phyloP scores from a whole-genome alignment of 2,329 filamentous ascomycete species.

The Phialophora expanda region DNA sequence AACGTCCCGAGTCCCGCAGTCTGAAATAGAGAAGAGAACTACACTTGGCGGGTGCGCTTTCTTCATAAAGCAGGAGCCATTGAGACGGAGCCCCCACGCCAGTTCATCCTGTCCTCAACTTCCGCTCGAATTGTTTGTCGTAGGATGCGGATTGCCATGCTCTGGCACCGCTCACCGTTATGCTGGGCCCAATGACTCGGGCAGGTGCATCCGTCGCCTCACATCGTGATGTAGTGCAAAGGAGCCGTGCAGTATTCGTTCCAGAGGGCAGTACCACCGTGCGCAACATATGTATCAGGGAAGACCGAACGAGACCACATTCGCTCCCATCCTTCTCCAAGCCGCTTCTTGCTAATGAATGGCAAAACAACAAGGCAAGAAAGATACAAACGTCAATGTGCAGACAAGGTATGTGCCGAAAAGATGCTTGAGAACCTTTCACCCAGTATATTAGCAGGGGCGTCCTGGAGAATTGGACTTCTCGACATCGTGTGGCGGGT shows the following conservation, averaged over 20 bases:
- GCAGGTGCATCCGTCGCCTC: constrained; percentile 32
- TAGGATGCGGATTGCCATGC: constrained; percentile 14
- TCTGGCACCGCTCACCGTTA: constrained; percentile 30
- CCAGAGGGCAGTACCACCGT: neutral
- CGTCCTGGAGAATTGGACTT: too few species aligned
- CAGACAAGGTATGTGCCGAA: too few species aligned
- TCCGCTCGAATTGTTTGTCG: constrained; percentile 24
- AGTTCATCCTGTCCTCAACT: neutral
- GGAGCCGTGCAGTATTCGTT: constrained; percentile 6
- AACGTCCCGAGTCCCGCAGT: neutral
- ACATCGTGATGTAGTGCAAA: constrained; percentile 29
- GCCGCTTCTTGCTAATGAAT: constrained; percentile 5
- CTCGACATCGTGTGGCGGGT: too few species aligned
- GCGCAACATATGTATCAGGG: constrained; percentile 6
- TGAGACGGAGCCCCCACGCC: constrained; percentile 17
- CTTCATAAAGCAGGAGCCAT: constrained; percentile 18
- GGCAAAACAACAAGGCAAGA: neutral
- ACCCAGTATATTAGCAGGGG: too few species aligned
- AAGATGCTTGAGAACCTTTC: too few species aligned
- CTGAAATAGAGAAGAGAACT: neutral
- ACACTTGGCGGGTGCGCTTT: constrained; percentile 8
- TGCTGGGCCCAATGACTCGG: constrained; percentile 30
- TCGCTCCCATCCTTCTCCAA: constrained; percentile 13
- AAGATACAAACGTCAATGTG: too few species aligned
- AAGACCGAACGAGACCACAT: constrained; percentile 13